These are phyloP conservation scores for Diversispora epigaea DNA, from an alignment of 192 early-diverging fungal genomes.

Conservation along the genomic window DNA sequence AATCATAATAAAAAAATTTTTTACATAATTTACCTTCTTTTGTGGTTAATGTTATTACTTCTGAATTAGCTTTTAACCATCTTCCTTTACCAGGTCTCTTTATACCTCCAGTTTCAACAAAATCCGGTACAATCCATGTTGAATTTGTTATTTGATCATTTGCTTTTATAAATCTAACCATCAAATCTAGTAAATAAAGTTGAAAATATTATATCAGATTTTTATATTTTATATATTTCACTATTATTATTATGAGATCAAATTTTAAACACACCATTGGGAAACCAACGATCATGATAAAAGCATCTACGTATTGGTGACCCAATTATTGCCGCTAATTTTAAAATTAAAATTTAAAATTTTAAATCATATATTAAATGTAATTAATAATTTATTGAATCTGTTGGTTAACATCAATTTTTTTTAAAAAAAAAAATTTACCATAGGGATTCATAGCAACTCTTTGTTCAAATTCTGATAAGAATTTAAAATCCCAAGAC, in stretches of 20 bases:
- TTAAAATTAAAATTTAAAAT: not conserved
- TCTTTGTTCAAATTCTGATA: not conserved
- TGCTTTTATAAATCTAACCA: constrained; percentile 19
- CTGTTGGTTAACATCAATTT: no score
- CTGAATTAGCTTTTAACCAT: not conserved
- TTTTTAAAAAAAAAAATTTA: not conserved
- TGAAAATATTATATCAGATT: not conserved
- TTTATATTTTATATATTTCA: not conserved
- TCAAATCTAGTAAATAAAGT: constrained; percentile 6
- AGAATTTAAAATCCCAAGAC: not conserved
- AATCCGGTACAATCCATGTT: constrained; percentile 11
- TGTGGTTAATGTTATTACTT: not conserved
- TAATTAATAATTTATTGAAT: not conserved
- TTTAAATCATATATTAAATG: not conserved
- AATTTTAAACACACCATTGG: not conserved
- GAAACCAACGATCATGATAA: constrained; percentile 19
- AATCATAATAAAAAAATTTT: not conserved
- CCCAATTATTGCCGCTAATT: not conserved
- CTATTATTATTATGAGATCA: not conserved
- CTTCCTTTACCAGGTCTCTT: constrained; percentile 11
- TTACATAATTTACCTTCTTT: constrained; percentile 2
- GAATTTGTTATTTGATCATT: constrained; percentile 8
- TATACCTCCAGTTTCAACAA: constrained; percentile 4
- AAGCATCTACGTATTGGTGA: constrained; percentile 1
- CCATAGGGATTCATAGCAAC: constrained; percentile 11